Evolutionary conservation across 2,329 filamentous ascomycete species (phyloP).

Genomic region (Aspergillus cejpii): DNA sequence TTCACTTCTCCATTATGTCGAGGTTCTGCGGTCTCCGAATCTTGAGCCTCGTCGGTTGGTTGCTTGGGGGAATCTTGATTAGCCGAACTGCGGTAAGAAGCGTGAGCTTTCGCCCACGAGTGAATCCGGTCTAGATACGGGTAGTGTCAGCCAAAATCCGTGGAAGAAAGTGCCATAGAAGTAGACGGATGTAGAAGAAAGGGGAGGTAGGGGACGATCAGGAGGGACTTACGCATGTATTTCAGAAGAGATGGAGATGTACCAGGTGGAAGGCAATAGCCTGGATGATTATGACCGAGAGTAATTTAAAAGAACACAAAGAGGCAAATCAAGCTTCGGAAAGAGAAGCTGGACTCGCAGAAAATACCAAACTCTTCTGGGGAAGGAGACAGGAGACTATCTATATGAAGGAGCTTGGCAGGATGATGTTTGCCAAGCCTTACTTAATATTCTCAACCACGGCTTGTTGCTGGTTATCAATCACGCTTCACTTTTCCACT

Average conservation of each 20-base stretch:
- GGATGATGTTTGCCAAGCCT: slow-evolving; percentile 15
- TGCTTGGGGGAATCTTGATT: slow-evolving; percentile 1
- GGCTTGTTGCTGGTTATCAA: background rate
- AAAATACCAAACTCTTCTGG: background rate
- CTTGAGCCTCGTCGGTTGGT: background rate
- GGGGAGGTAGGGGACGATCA: background rate
- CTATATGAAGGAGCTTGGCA: slow-evolving; percentile 13
- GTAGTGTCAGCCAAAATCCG: slow-evolving; percentile 2
- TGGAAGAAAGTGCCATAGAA: too few relatives aligned
- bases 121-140: slow-evolving; percentile 29
- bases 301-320: slow-evolving; percentile 2
- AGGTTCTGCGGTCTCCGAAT: slow-evolving; percentile 5
- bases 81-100: slow-evolving; percentile 18
- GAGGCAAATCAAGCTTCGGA: slow-evolving; percentile 15
- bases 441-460: too few relatives aligned
- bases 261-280: background rate
- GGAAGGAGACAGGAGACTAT: slow-evolving; percentile 1
- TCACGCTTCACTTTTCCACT: background rate
- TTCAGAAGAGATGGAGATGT: slow-evolving; percentile 12
- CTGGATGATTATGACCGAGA: slow-evolving; percentile 1
- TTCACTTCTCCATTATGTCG: slow-evolving; percentile 30
- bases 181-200: too few relatives aligned
- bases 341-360: slow-evolving; percentile 1
- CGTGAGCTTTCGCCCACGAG: slow-evolving; percentile 40
- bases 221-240: slow-evolving; percentile 32